Evolutionary conservation across 495 filamentous ascomycete species (phyloP), one percentile per base, ranked within the genome.

Genomic region (Glarea lozoyensis): DNA sequence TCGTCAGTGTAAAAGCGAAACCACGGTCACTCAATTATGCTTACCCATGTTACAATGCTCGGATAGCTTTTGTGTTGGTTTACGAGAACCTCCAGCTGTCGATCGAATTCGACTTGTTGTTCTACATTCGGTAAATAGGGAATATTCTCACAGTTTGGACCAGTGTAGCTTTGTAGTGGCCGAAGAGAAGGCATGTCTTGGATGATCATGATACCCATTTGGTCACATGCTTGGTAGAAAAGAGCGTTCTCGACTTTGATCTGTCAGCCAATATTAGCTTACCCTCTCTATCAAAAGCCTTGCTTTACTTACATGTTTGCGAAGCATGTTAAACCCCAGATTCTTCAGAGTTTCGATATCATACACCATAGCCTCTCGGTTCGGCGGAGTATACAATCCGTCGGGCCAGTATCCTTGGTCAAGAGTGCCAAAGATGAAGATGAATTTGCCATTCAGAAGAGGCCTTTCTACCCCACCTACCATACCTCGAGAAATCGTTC

Each of bases 331-430:
- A 59, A 79, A 79, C 2, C 79, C 78, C 2, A 82, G 55, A 4
- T 59, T 56, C 57, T 84, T 82, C 37, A 82, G 52, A 21, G 75
- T 46, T 37, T 79, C 33, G 2, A 84, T 54, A 56, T 84, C 80
- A 35, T 67, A 82, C 1, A 74, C 61, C 79, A 84, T 81, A 0
- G 79, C 80, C 41, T 82, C 76, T 2, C 59, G 53, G 15, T 62
- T 80, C 0, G 79, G 80, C 0, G 80, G 69, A 0, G 67, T 63
- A 48, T 82, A 72, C 17, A 83, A 58, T 0, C 79, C 79, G 49
- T 84, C 79, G 0, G 80, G 80, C 79, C 78, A 84, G 57, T 68
- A 82, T 2, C 79, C 80, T 48, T 84, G 78, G 40, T 84, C 80
- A 2, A 84, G 61, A 0, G 79, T 81, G 10, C 77, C 78, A 39